These are phyloP conservation scores for Gentiana macrophylla DNA, from an alignment of 257 asterid species.

Conservation along the genomic window DNA sequence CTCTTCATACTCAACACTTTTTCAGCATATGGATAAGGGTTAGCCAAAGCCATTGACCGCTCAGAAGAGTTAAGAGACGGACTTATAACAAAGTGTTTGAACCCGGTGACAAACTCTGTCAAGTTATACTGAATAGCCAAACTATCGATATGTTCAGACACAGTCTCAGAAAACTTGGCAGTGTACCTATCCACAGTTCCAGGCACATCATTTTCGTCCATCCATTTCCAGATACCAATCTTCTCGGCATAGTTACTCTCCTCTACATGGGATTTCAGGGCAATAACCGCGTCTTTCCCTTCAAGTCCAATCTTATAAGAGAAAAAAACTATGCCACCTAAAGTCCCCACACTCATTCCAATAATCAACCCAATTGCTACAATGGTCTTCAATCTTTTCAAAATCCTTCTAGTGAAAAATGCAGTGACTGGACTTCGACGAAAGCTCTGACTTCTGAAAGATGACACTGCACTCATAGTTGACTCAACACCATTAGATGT, in stretches of 20 bases:
- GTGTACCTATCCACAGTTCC: conserved; percentile 80
- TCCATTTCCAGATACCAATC: conserved; percentile 83
- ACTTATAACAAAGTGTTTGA: conserved; percentile 57
- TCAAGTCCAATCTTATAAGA: conserved; percentile 83
- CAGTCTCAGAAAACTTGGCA: conserved; percentile 64
- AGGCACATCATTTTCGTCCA: conserved; percentile 90
- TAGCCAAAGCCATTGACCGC: conserved; percentile 38
- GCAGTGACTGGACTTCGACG: conserved; percentile 53
- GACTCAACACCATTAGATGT: conserved; percentile 47
- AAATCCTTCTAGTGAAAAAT: conserved; percentile 61
- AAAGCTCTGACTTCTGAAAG: conserved; percentile 68
- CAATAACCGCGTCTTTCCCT: conserved; percentile 82
- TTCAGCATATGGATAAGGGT: conserved; percentile 64
- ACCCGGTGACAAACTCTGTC: conserved; percentile 68
- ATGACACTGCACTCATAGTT: conserved; percentile 61
- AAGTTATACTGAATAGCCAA: conserved; percentile 80
- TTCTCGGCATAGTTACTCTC: conserved; percentile 84
- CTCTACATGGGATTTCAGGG: conserved; percentile 72
- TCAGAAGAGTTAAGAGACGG: conserved; percentile 36
- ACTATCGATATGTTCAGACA: conserved; percentile 66
- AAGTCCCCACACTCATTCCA: conserved; percentile 62
- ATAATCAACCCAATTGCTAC: conserved; percentile 86
- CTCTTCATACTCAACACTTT: conserved; percentile 54
- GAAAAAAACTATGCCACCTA: conserved; percentile 63
- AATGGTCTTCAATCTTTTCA: conserved; percentile 55